Conservation (phyloP, 345 rosid species). For the Citrus glauca region DNA sequence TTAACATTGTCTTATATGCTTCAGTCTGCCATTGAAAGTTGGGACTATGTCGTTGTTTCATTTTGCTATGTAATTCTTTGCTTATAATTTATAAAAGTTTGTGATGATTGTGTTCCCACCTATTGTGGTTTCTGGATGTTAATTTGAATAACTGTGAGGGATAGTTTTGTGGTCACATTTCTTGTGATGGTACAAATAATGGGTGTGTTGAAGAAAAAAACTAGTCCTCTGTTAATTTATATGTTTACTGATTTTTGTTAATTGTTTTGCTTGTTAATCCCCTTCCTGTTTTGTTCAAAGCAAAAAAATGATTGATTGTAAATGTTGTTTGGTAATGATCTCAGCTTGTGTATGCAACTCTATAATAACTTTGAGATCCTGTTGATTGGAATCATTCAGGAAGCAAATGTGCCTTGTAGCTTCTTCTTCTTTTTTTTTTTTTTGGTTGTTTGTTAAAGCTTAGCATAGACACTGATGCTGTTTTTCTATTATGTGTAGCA, state of each 20-base stretch:
- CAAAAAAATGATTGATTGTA: neutral
- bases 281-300: neutral
- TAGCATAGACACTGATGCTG: neutral
- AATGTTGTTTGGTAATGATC: neutral
- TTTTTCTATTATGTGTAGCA: neutral
- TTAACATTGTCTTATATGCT: too few species aligned
- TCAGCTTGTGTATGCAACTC: neutral
- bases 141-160: neutral
- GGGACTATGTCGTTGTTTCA: neutral
- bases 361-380: too few species aligned
- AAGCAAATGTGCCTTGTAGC: neutral
- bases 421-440: neutral
- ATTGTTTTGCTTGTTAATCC: neutral
- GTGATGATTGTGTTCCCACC: too few species aligned
- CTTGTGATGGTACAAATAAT: neutral
- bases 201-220: too few species aligned
- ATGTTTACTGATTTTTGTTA: neutral
- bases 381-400: neutral
- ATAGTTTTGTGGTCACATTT: neutral
- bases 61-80: neutral
- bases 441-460: neutral
- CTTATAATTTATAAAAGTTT: neutral
- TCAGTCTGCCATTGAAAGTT: neutral
- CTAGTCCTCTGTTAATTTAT: neutral
- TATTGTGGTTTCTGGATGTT: neutral